phyloP scores from a whole-genome alignment of 192 early-diverging fungal species.

The Kappamyces sp. region DNA sequence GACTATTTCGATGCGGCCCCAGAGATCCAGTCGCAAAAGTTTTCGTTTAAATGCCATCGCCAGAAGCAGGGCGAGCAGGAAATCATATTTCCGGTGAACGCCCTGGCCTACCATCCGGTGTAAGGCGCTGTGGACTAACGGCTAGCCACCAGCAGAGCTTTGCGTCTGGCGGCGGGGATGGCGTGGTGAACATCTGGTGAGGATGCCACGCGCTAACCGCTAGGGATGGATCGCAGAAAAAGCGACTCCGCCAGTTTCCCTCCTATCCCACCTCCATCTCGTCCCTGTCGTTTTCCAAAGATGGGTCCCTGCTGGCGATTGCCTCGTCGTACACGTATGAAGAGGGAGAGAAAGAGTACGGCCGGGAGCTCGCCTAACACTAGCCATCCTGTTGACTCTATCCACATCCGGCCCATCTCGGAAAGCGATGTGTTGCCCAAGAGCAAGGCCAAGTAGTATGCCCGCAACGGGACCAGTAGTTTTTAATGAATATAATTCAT shows the following conservation, averaged over 20 bases:
- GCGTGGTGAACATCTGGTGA: slow-evolving; percentile 89
- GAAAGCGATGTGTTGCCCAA: slow-evolving; percentile 3
- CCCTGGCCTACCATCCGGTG: slow-evolving; percentile 86
- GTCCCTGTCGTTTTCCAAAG: slow-evolving; percentile 70
- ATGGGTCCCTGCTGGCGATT: slow-evolving; percentile 74
- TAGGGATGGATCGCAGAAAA: slow-evolving; percentile 65
- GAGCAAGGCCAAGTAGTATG: slow-evolving; percentile 16
- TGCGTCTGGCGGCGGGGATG: slow-evolving; percentile 93
- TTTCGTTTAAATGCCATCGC: slow-evolving; percentile 97
- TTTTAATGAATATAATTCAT: too few relatives aligned
- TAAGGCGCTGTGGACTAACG: slow-evolving; percentile 25
- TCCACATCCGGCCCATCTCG: slow-evolving; percentile 17
- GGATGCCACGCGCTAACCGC: slow-evolving; percentile 1
- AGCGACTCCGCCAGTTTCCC: slow-evolving; percentile 76
- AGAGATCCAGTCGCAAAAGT: slow-evolving; percentile 72
- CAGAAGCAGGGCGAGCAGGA: slow-evolving; percentile 69
- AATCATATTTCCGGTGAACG: slow-evolving; percentile 86
- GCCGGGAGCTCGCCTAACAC: not conserved
- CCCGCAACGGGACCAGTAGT: too few relatives aligned
- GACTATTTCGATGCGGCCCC: slow-evolving; percentile 77
- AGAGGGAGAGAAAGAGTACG: slow-evolving; percentile 78
- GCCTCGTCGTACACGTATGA: slow-evolving; percentile 93
- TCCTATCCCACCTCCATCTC: slow-evolving; percentile 77
- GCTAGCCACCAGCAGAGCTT: slow-evolving; percentile 76
- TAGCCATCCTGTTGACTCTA: slow-evolving; percentile 65